These are phyloP conservation scores for Suhomyces panamericanus DNA, from an alignment of 1,139 yeast genomes.

Conservation along the genomic window DNA sequence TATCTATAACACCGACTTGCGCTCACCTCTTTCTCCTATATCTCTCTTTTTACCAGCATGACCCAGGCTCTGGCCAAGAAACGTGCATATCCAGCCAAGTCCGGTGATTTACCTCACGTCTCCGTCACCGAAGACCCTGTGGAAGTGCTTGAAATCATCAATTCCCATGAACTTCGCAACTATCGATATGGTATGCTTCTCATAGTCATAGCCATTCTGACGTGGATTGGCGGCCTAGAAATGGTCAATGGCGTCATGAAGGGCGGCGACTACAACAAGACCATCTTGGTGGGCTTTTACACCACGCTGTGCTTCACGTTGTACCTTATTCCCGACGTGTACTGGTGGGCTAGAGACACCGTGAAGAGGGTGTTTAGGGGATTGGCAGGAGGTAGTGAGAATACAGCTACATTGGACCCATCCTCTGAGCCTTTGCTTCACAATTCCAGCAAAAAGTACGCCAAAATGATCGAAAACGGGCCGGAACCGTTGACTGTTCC, in stretches of 20 bases:
- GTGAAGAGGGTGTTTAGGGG: no score
- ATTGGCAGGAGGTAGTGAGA: background rate
- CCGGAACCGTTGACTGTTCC: slow-evolving; percentile 14
- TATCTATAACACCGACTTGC: background rate
- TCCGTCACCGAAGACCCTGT: slow-evolving; percentile 22
- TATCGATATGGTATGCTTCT: slow-evolving; percentile 46
- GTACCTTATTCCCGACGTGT: slow-evolving; percentile 44
- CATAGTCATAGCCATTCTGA: slow-evolving; percentile 39
- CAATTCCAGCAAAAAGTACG: background rate
- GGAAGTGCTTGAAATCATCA: slow-evolving; percentile 47
- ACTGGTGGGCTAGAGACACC: background rate
- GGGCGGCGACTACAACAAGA: slow-evolving; percentile 49
- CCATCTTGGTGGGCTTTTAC: slow-evolving; percentile 46
- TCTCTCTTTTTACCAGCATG: background rate
- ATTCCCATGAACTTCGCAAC: slow-evolving; percentile 43
- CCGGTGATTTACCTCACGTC: background rate
- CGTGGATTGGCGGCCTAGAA: slow-evolving; percentile 54
- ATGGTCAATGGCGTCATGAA: slow-evolving; percentile 50
- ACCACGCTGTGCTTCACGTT: slow-evolving; percentile 49
- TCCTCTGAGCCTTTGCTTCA: no score
- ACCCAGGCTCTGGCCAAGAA: background rate
- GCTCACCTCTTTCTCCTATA: no score
- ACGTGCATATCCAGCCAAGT: background rate
- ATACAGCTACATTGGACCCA: no score
- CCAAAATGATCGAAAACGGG: background rate